Evolutionary conservation across 352 stramenopile genomes (phyloP).

Genomic region (Phytophthora pseudosyringae): DNA sequence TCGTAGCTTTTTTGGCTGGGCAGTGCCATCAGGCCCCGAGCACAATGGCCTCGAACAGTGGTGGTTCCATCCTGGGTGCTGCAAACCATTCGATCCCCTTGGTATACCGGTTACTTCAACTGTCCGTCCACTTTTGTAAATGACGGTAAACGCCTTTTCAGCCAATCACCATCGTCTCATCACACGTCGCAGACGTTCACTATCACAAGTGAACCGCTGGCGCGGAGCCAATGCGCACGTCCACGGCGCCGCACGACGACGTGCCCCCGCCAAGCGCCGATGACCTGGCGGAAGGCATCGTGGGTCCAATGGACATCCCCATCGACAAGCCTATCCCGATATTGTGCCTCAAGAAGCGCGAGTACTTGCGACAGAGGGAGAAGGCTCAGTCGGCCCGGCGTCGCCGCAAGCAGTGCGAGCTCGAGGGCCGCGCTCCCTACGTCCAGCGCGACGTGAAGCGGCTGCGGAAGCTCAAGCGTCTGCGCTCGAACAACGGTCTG

Average conservation of each 20-base stretch:
- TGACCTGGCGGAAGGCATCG: constrained; percentile 8
- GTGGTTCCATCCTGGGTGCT: no score
- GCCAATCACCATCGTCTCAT: neutral
- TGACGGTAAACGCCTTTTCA: neutral
- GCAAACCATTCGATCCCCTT: no score
- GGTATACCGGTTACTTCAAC: no score
- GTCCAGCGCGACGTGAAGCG: neutral
- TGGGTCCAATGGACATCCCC: constrained; percentile 23
- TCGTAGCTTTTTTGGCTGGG: neutral
- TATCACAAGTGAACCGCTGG: constrained; percentile 21
- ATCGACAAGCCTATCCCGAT: constrained; percentile 11
- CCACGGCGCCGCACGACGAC: constrained; percentile 1
- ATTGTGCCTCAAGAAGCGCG: constrained; percentile 6
- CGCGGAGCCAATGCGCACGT: neutral
- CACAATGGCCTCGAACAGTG: no score
- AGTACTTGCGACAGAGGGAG: neutral
- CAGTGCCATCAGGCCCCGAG: neutral
- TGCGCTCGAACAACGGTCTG: constrained; percentile 22
- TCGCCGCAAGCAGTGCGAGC: neutral
- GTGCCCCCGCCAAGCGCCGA: constrained; percentile 1
- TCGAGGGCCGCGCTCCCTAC: constrained; percentile 3
- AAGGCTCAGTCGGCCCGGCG: neutral
- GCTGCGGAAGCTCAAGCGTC: constrained; percentile 13
- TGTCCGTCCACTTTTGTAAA: neutral
- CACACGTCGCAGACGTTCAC: constrained; percentile 22